These are phyloP conservation scores for Fusarium temperatum DNA, from an alignment of 2,329 filamentous ascomycete genomes.

Conservation along the genomic window DNA sequence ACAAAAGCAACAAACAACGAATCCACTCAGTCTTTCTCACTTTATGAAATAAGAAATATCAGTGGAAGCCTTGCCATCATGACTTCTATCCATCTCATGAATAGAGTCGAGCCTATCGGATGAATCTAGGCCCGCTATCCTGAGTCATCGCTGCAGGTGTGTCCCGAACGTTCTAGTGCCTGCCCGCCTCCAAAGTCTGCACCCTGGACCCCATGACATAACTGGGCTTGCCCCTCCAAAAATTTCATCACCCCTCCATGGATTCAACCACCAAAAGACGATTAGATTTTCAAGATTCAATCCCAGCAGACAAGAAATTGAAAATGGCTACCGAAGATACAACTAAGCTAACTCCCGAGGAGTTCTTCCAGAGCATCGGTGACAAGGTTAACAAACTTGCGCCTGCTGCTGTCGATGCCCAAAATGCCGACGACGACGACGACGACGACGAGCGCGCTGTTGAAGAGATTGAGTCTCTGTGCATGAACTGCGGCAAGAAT, in stretches of 20 bases:
- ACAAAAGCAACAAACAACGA: slow-evolving; percentile 57
- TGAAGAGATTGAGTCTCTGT: slow-evolving; percentile 79
- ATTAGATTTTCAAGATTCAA: slow-evolving; percentile 28
- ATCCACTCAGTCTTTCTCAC: slow-evolving; percentile 62
- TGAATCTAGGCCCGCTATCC: slow-evolving; percentile 13
- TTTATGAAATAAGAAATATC: slow-evolving; percentile 54
- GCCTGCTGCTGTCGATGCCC: slow-evolving; percentile 48
- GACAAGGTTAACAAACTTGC: slow-evolving; percentile 66
- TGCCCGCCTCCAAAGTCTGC: slow-evolving; percentile 34
- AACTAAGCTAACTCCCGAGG: slow-evolving; percentile 53
- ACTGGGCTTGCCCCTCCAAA: slow-evolving; percentile 46
- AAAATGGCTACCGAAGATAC: slow-evolving; percentile 55
- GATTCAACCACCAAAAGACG: slow-evolving; percentile 24
- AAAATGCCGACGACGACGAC: slow-evolving; percentile 57
- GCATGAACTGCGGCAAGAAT: slow-evolving; percentile 87
- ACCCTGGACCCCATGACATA: slow-evolving; percentile 43
- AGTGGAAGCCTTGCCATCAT: not conserved
- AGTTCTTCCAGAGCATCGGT: slow-evolving; percentile 71
- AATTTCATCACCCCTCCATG: slow-evolving; percentile 45
- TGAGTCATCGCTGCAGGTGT: slow-evolving; percentile 15
- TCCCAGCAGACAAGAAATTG: slow-evolving; percentile 45
- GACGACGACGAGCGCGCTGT: slow-evolving; percentile 66
- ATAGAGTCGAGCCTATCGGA: slow-evolving; percentile 1
- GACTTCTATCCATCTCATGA: not conserved
- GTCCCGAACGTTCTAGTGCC: slow-evolving; percentile 41